Evolutionary conservation across 116 monocot genomes (phyloP), one percentile per base, ranked within the genome.

Genomic region (Zostera marina): DNA sequence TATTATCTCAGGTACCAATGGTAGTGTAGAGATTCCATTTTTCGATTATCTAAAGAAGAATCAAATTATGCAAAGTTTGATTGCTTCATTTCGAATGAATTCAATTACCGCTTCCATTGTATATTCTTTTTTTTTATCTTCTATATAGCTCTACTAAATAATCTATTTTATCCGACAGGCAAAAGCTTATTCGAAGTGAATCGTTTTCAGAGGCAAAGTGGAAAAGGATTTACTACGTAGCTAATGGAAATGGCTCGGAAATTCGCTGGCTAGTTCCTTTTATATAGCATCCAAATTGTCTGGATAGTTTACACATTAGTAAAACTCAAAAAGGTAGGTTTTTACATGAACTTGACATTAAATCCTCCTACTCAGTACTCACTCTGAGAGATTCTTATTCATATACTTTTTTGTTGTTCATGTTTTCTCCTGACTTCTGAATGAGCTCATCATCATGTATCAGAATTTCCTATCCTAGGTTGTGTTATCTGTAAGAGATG

Each of bases 221-320:
- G 98, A 90, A 81, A 63, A 98, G 76, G 72, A 76, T 90, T 41
- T 98, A 78, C 69, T 90, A 80, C 46, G 64, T 98, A 43, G 76
- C 98, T 44, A 98, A 90, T 60, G 98, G 98, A 70, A 98, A 98
- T 67, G 98, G 90, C 9, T 74, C 77, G 20, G 98, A 98, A 55
- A 86, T 98, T 86, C 70, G 98, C 12, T 98, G 80, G 82, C 59
- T 98, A 70, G 80, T 80, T 67, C 74, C 98, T 52, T 98, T 98
- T 54, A 69, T 90, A 40, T 76, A 52, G 41, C 9, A 41, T 9
- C 44, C 3, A 41, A 41, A 21, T 44, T 14, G 11, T 22, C 16
- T 42, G 44, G 49, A 51, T n/a, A 8, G n/a, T 16, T 49, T 49
- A 20, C 49, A 20, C 20, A 20, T 32, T 32, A 32, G 32, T 3